Base-by-base conservation (phyloP, 805 yeast species). In the Starmerella apicola region DNA sequence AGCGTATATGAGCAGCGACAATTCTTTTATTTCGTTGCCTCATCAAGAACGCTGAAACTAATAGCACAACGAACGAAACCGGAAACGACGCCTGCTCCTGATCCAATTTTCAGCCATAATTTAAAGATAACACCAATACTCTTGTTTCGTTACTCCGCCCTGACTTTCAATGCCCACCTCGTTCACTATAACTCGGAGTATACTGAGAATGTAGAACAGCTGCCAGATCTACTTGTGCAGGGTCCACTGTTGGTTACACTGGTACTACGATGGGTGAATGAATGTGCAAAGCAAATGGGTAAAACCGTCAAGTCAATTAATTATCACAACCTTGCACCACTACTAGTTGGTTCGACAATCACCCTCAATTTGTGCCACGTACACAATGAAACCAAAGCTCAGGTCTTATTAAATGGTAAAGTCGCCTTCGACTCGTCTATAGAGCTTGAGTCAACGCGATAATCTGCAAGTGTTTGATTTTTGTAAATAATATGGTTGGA, bases 151-250 rank as follows among this genome's bases (percentile, higher is more conserved):
- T 81, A 76, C 60, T 76, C 88, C 33, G 78, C 82, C 10, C 57
- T 91, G 38, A 77, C 91, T 1, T 77, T 76, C 61, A 88, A 88
- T 56, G 67, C 93, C 3, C 98, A 88, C 59, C 68, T 70, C 42
- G 82, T 88, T 29, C 98, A 88, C 60, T 77, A 75, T 57, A 81
- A 82, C 53, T 55, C 58, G 5, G 47, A 48, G 1, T 82, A 81
- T 55, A 68, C 83, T 6, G 49, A 39, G 3, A 41, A 54, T 0
- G 52, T 51, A 2, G 97, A 88, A 52, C 66, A 71, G 1, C 71
- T 83, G 36, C 76, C 78, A 0, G 63, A 65, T 26, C 57, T 77
- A 0, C 60, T 88, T 1, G 76, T 79, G 0, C 94, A 82, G 33
- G 98, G 95, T 0, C 95, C 96, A 0, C 64, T 86, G 38, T 62